phyloP scores from a whole-genome alignment of 148 eudicot genomes.

The Beta vulgaris region DNA sequence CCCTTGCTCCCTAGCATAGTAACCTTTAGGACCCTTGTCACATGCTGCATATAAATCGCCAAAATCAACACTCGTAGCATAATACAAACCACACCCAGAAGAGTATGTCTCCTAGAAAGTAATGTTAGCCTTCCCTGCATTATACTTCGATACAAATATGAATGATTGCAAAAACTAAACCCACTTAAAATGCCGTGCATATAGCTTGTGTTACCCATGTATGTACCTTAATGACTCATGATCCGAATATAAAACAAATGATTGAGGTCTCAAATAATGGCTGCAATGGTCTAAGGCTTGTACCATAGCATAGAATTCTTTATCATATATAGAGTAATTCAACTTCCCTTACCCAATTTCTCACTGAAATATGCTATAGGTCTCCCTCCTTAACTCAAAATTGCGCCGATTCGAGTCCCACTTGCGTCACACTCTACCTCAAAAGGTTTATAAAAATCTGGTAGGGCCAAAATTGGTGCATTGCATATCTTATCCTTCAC shows the following conservation, averaged over 20 bases:
- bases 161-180: not conserved
- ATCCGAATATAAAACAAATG: not conserved
- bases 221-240: not conserved
- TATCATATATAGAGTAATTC: not conserved
- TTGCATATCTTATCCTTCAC: not conserved
- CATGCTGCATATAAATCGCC: not conserved
- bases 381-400: not conserved
- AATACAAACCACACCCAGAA: not conserved
- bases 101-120: not conserved
- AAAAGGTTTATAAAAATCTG: not conserved
- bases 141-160: not conserved
- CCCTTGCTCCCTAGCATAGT: not conserved
- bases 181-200: not conserved
- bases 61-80: not conserved
- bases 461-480: not conserved
- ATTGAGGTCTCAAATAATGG: not conserved
- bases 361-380: not conserved
- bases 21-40: not conserved
- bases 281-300: not conserved
- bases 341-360: not conserved
- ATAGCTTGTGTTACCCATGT: not conserved
- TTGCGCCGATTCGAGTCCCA: not conserved
- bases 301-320: not conserved
- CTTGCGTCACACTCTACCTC: not conserved
- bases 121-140: not conserved